phyloP scores from a whole-genome alignment of 2,329 filamentous ascomycete genomes.

The Cladophialophora bantiana region DNA sequence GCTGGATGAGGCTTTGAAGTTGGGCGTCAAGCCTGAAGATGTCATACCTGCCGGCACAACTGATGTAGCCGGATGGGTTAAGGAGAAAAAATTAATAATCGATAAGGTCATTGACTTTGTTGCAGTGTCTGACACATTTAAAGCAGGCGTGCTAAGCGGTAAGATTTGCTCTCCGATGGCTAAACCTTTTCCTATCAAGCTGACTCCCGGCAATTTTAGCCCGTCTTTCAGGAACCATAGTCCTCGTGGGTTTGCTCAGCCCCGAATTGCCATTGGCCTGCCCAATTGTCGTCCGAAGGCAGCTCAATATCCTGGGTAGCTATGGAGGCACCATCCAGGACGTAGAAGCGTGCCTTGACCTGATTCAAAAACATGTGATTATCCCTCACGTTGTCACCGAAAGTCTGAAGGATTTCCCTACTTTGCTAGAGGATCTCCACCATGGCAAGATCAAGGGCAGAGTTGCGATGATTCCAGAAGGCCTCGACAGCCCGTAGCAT shows the following conservation, averaged over 20 bases:
- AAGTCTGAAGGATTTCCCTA: constrained; percentile 25
- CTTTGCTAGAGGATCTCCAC: constrained; percentile 27
- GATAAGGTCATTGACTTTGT: constrained; percentile 34
- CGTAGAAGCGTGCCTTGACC: constrained; percentile 22
- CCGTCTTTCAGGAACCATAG: constrained; percentile 25
- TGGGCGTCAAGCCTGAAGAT: constrained; percentile 24
- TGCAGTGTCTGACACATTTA: constrained; percentile 23
- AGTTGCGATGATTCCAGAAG: constrained; percentile 30
- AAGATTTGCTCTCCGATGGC: constrained; percentile 3
- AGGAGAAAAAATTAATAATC: constrained; percentile 9
- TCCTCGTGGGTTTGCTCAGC: constrained; percentile 28
- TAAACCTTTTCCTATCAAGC: neutral
- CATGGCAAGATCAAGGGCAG: constrained; percentile 34
- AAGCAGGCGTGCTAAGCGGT: constrained; percentile 20
- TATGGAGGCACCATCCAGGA: constrained; percentile 28
- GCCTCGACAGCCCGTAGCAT: neutral
- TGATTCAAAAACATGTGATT: constrained; percentile 25
- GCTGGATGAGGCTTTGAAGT: constrained; percentile 29
- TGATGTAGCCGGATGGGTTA: constrained; percentile 22
- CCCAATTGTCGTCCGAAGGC: constrained; percentile 17
- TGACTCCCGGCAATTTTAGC: neutral
- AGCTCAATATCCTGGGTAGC: constrained; percentile 28
- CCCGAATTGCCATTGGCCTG: constrained; percentile 16
- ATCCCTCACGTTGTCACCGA: constrained; percentile 29
- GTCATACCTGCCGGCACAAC: constrained; percentile 22